These are phyloP conservation scores for Stagonosporopsis chrysanthemi DNA, from an alignment of 2,329 filamentous ascomycete species.

Conservation along the genomic window DNA sequence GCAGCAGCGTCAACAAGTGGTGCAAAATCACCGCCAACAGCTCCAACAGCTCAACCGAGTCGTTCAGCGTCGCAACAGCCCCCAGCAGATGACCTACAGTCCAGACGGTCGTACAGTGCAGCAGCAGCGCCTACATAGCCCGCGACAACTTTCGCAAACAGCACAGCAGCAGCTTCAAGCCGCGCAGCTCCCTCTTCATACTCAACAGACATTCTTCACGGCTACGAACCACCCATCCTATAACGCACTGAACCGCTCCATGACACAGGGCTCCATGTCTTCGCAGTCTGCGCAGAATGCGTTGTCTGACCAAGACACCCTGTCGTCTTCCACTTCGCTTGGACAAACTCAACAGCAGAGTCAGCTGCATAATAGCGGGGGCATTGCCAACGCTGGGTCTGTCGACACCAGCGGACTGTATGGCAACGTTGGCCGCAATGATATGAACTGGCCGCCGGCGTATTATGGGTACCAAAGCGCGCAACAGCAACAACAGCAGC, in stretches of 20 bases:
- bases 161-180: conserved; percentile 33
- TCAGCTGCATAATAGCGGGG: conserved; percentile 23
- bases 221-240: conserved; percentile 35
- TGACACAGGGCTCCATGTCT: conserved; percentile 29
- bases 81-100: conserved; percentile 32
- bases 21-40: conserved; percentile 32
- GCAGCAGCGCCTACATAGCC: conserved; percentile 23
- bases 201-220: conserved; percentile 28
- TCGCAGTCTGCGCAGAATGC: conserved; percentile 23
- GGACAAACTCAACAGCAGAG: conserved; percentile 29
- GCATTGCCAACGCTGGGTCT: conserved; percentile 23
- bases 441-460: conserved; percentile 36
- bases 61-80: conserved; percentile 23
- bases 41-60: conserved; percentile 34
- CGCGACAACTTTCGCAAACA: conserved; percentile 29
- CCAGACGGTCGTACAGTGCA: conserved; percentile 28
- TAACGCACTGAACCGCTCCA: conserved; percentile 30
- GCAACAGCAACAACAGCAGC: not conserved
- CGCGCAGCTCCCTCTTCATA: conserved; percentile 29
- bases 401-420: conserved; percentile 34
- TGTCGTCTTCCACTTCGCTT: conserved; percentile 6
- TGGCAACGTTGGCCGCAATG: conserved; percentile 19
- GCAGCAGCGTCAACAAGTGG: conserved; percentile 20
- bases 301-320: conserved; percentile 13
- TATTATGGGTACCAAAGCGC: conserved; percentile 39